A percentile compares a stretch with the other conserved stretches of the same genome.
These are phyloP conservation scores for Cyclostephanos tholiformis DNA, from an alignment of 108 stramenopile species.

Conservation along the genomic window DNA sequence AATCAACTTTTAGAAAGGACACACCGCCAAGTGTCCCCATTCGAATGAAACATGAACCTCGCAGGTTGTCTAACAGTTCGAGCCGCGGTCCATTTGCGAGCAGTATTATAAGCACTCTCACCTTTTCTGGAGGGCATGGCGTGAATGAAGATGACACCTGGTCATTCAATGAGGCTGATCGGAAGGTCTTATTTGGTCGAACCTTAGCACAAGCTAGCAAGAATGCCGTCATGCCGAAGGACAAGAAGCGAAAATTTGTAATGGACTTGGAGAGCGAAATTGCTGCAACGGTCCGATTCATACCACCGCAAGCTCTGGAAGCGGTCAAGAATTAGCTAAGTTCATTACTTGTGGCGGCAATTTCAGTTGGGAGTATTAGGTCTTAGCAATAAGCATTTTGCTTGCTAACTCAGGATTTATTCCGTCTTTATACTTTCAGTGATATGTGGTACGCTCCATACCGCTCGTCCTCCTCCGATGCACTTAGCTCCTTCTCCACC, in stretches of 20 bases:
- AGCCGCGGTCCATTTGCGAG: conserved; percentile 15
- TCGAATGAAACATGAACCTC: conserved; percentile 45
- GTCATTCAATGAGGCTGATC: conserved; percentile 43
- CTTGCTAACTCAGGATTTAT: no score
- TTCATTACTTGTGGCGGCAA: no score
- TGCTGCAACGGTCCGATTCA: conserved; percentile 16
- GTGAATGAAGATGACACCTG: conserved; percentile 46
- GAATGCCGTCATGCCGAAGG: conserved; percentile 33
- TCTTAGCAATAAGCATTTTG: no score
- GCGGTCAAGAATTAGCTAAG: no score
- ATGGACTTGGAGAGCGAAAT: conserved; percentile 2
- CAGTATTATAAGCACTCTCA: conserved; percentile 29
- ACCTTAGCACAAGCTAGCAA: conserved; percentile 32
- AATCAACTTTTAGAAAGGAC: conserved; percentile 42
- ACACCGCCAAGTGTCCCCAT: conserved; percentile 37
- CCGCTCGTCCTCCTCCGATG: conserved; percentile 49
- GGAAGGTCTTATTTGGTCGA: conserved; percentile 35
- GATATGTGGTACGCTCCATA: conserved; percentile 63
- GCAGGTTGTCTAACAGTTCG: conserved; percentile 6
- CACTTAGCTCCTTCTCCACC: conserved; percentile 51
- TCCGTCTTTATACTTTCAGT: conserved; percentile 18
- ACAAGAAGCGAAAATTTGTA: conserved; percentile 39
- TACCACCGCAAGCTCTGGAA: conserved; percentile 1
- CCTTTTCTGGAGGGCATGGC: conserved; percentile 6
- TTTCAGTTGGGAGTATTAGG: no score